Percentiles rank a stretch among this genome's conserved stretches.
phyloP scores from a whole-genome alignment of 106 monocot species.

The Phalaenopsis equestris region DNA sequence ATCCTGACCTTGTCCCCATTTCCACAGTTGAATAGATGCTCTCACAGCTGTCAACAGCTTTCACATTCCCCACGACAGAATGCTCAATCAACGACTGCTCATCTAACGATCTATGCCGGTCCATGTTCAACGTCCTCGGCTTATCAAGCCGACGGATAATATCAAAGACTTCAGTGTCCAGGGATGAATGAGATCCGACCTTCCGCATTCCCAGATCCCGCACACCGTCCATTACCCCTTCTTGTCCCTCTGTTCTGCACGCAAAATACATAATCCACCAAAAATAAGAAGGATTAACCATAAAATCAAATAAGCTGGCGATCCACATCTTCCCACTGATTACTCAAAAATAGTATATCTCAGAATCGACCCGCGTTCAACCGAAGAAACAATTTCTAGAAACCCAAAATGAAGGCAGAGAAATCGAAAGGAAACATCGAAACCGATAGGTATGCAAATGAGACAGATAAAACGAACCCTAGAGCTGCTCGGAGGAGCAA shows the following conservation, averaged over 20 bases:
- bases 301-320: background rate
- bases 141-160: conserved; percentile 30
- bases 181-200: conserved; percentile 32
- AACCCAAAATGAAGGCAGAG: background rate
- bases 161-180: conserved; percentile 43
- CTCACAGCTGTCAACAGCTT: conserved; percentile 40
- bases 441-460: background rate
- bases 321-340: background rate
- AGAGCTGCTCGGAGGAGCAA: background rate
- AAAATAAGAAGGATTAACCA: background rate
- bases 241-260: background rate
- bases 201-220: conserved; percentile 8
- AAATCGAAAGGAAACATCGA: background rate
- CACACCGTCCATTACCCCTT: conserved; percentile 14
- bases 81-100: conserved; percentile 71
- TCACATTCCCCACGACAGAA: conserved; percentile 23
- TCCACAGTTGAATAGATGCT: conserved; percentile 41
- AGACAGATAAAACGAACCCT: background rate
- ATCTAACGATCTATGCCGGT: conserved; percentile 80
- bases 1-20: conserved; percentile 18
- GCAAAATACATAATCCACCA: background rate
- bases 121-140: conserved; percentile 50
- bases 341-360: background rate
- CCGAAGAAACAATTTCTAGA: background rate
- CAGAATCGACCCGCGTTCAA: background rate